Conservation (phyloP, 2,329 filamentous ascomycete genomes). For the Penicillium sp. region DNA sequence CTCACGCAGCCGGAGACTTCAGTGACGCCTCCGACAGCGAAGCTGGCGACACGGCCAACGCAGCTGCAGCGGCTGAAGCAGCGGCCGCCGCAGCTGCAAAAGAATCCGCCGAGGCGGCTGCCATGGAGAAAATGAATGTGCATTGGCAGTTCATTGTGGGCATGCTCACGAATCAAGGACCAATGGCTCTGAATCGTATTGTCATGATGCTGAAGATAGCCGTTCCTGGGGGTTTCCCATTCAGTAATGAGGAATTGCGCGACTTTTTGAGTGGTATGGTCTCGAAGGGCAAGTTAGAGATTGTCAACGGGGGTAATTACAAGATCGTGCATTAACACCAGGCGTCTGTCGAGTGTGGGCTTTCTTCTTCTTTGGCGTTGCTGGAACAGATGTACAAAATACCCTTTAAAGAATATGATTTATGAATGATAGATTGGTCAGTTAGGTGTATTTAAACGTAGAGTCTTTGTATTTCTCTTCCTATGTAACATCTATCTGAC, state of each 20-base stretch:
- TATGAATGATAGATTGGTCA: background rate
- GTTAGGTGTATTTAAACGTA: background rate
- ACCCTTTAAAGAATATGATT: slow-evolving; percentile 3
- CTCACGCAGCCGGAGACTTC: slow-evolving; percentile 18
- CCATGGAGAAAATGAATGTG: slow-evolving; percentile 67
- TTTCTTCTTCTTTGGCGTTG: slow-evolving; percentile 11
- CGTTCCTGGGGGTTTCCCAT: slow-evolving; percentile 81
- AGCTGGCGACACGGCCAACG: slow-evolving; percentile 28
- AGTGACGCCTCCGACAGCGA: slow-evolving; percentile 19
- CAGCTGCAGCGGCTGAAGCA: slow-evolving; percentile 41
- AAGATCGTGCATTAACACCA: slow-evolving; percentile 42
- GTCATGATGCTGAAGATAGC: slow-evolving; percentile 95
- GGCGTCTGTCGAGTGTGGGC: background rate
- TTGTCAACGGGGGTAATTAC: slow-evolving; percentile 66
- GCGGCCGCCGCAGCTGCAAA: slow-evolving; percentile 44
- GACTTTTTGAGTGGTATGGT: slow-evolving; percentile 79
- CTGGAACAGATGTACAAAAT: background rate
- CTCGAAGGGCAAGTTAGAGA: slow-evolving; percentile 65
- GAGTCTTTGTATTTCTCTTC: background rate
- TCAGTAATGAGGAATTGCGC: slow-evolving; percentile 82
- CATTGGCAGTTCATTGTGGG: slow-evolving; percentile 92
- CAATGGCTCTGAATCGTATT: slow-evolving; percentile 79
- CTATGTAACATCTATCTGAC: background rate
- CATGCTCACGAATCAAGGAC: slow-evolving; percentile 90
- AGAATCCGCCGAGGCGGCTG: slow-evolving; percentile 54